Base-by-base conservation (phyloP, 306 rosid species). In the Amphicarpaea edgeworthii region DNA sequence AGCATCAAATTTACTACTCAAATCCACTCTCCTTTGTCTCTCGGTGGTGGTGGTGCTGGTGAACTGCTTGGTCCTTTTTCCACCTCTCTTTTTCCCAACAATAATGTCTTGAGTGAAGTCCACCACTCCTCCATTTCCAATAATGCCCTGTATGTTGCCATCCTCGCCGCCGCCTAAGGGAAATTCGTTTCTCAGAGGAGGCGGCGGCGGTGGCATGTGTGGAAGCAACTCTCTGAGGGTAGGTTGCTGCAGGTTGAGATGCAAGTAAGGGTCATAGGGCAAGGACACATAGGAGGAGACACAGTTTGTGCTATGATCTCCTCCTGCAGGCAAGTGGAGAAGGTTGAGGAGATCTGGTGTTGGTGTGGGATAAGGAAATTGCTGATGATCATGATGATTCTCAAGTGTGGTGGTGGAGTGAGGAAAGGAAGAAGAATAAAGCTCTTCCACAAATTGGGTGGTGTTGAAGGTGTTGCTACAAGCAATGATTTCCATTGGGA, bases 281-380 rank as follows among this genome's bases (percentile, higher is more conserved):
- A n/a, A n/a, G 65, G 55, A 79, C 60, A 12, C n/a, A n/a, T n/a
- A n/a, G n/a, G 84, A 77, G 2, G 84, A 77, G 0, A 76, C 34
- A n/a, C n/a, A n/a, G 2, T 83, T n/a, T 12, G 87, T 28, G 50
- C 32, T 28, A 28, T 28, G 3, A 28, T 28, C 32, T 28, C 32
- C 32, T 28, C 32, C 32, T 28, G 32, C 4, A 28, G 96, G 92
- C 24, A 87, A 62, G 81, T 75, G 86, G 67, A 88, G 82, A 38
- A 87, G 87, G 80, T 86, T 83, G 41, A 86, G 90, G 14, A 85
- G 90, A 84, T 92, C 93, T 7, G 92, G 87, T 51, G 91, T 55
- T 12, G 92, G 83, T 57, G 89, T 43, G 8, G 81, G 72, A 8
- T 75, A 80, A 68, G 78, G 55, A 10, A 78, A 75, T 12, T 58